Conservation (phyloP, 306 rosid genomes). For the Lathyrus tuberosus region DNA sequence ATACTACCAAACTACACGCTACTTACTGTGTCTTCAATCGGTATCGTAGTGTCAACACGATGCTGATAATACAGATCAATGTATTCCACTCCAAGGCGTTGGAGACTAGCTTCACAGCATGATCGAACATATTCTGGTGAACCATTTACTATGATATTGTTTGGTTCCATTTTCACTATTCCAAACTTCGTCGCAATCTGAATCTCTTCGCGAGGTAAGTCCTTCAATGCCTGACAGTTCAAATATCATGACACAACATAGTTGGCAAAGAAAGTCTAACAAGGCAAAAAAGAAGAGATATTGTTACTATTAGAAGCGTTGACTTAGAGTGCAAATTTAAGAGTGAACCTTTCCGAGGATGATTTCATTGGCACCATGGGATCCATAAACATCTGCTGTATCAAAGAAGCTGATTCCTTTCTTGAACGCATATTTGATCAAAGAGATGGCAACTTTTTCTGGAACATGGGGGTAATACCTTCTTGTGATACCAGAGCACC, state of each 20-base stretch:
- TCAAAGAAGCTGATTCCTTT: constrained; percentile 83
- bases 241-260: neutral
- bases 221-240: constrained; percentile 61
- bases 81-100: constrained; percentile 69
- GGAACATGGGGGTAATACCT: constrained; percentile 56
- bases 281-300: neutral
- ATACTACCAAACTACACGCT: too few species aligned
- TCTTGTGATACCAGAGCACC: constrained; percentile 71
- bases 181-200: constrained; percentile 94
- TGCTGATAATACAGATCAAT: constrained; percentile 91
- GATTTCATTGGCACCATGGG: constrained; percentile 57
- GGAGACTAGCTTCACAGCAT: constrained; percentile 77
- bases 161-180: constrained; percentile 40
- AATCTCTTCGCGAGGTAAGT: constrained; percentile 69
- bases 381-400: constrained; percentile 69
- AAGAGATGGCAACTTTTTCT: constrained; percentile 59
- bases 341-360: constrained; percentile 67
- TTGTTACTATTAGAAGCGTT: neutral
- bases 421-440: constrained; percentile 66
- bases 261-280: neutral
- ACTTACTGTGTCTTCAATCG: constrained; percentile 75
- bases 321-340: neutral
- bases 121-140: constrained; percentile 76
- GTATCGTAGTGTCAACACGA: constrained; percentile 70
- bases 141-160: constrained; percentile 53